Conservation (phyloP, 2,329 filamentous ascomycete species). For the Esteya vermicola region DNA sequence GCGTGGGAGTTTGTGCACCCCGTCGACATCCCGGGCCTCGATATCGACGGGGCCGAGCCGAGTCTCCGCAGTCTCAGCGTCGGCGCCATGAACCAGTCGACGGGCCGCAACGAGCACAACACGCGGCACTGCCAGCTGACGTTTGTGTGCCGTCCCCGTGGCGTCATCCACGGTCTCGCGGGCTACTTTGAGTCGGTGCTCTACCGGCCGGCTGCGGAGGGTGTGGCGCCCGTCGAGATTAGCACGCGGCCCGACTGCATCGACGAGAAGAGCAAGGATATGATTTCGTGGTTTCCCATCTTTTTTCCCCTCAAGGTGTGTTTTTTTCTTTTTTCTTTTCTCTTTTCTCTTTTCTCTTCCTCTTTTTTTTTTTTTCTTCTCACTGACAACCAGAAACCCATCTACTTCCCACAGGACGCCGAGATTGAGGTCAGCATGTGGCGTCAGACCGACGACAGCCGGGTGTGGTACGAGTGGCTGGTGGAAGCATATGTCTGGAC, state of each 20-base stretch:
- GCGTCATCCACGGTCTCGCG: constrained; percentile 78
- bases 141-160: constrained; percentile 65
- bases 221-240: constrained; percentile 55
- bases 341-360: neutral
- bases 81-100: constrained; percentile 59
- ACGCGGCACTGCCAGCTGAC: constrained; percentile 61
- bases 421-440: constrained; percentile 90
- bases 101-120: constrained; percentile 85
- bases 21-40: constrained; percentile 30
- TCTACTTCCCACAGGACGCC: constrained; percentile 71
- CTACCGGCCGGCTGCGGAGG: constrained; percentile 41
- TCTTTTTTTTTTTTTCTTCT: neutral
- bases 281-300: constrained; percentile 99
- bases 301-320: constrained; percentile 89
- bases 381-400: constrained; percentile 46
- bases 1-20: constrained; percentile 75
- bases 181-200: constrained; percentile 97
- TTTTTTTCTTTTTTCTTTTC: constrained; percentile 1
- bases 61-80: constrained; percentile 42
- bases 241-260: constrained; percentile 89
- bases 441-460: constrained; percentile 86
- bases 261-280: constrained; percentile 82
- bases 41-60: constrained; percentile 22
- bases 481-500: constrained; percentile 68
- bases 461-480: constrained; percentile 98